These are phyloP conservation scores for Trichoderma polysporum DNA, from an alignment of 2,329 filamentous ascomycete genomes.

Conservation along the genomic window DNA sequence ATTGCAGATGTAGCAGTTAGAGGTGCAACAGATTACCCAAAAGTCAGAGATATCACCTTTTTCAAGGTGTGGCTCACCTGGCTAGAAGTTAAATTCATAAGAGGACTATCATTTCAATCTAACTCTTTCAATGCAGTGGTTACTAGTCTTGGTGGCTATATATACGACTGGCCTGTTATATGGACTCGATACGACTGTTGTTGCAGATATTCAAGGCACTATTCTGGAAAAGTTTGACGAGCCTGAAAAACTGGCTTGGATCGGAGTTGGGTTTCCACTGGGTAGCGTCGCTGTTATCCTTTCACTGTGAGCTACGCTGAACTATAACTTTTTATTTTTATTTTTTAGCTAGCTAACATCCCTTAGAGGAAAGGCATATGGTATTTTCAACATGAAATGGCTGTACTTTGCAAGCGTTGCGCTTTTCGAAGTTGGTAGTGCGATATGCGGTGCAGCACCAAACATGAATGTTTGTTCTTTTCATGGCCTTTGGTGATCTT, in stretches of 20 bases:
- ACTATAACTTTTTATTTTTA: background rate
- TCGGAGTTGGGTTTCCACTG: constrained; percentile 22
- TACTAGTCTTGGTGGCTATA: too few relatives aligned
- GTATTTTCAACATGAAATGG: constrained; percentile 43
- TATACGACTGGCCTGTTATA: too few relatives aligned
- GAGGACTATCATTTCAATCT: too few relatives aligned
- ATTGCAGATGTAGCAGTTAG: too few relatives aligned
- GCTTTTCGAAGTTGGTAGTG: constrained; percentile 29
- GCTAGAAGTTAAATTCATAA: too few relatives aligned
- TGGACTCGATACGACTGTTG: background rate
- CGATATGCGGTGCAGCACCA: constrained; percentile 42
- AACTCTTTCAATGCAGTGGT: too few relatives aligned
- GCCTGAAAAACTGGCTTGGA: constrained; percentile 23
- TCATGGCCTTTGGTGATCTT: too few relatives aligned
- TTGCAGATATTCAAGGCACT: constrained; percentile 24
- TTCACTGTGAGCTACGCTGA: background rate
- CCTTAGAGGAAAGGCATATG: background rate
- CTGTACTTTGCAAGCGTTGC: constrained; percentile 28
- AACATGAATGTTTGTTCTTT: constrained; percentile 34
- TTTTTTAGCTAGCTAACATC: background rate
- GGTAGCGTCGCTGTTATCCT: background rate
- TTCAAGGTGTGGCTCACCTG: too few relatives aligned
- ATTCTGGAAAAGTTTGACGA: constrained; percentile 19
- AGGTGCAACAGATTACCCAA: too few relatives aligned
- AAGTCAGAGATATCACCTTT: too few relatives aligned